phyloP scores from a whole-genome alignment of 2,329 filamentous ascomycete genomes.

The Aspergillus piperis region DNA sequence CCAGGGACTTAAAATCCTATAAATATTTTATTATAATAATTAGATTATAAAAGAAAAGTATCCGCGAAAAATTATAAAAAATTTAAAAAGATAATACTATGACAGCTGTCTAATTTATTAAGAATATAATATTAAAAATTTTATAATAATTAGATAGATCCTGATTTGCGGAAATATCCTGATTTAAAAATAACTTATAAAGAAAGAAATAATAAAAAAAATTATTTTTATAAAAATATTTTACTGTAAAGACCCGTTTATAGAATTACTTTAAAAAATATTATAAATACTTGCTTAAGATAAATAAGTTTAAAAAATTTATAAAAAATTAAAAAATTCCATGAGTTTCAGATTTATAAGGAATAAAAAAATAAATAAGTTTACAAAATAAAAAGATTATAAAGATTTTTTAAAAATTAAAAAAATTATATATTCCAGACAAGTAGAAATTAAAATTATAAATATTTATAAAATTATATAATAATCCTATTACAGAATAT shows the following conservation, averaged over 20 bases:
- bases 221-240: neutral
- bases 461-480: neutral
- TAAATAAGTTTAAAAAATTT: neutral
- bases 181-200: neutral
- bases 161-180: neutral
- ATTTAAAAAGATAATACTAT: neutral
- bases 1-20: neutral
- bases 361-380: neutral
- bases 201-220: no score
- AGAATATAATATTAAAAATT: neutral
- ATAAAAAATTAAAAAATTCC: neutral
- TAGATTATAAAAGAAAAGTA: neutral
- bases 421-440: neutral
- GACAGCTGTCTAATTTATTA: neutral
- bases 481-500: neutral
- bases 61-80: neutral
- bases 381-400: neutral
- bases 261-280: neutral
- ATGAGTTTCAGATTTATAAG: neutral
- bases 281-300: neutral
- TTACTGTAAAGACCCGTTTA: neutral
- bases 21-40: neutral
- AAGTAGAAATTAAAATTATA: neutral
- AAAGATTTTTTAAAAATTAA: neutral
- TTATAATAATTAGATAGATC: neutral